Evolutionary conservation across 768 basidiomycete genomes (phyloP), one percentile per base, ranked within the genome.

Genomic region (Collybiopsis luxurians): DNA sequence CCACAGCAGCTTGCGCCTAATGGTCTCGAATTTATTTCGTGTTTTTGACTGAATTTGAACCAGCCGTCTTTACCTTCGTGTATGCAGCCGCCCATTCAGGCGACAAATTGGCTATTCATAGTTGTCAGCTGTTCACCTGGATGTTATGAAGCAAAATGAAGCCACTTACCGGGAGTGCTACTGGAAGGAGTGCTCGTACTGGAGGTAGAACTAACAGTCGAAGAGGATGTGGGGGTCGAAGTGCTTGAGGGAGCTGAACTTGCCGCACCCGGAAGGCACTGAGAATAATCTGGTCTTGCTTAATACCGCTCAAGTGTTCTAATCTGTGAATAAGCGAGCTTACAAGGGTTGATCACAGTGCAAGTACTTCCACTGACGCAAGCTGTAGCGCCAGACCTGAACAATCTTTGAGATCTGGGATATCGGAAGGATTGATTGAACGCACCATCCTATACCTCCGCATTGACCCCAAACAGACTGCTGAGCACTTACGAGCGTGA

Each of bases 61-160:
- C 15, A 4, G 17, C 36, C 2, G 21, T 23, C 13, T 51, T 23
- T 55, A 80, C 82, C 72, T 85, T 85, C 5, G 69, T 64, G 52
- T 81, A 81, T 21, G 83, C 83, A 10, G 79, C 72, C 12, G 71
- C 63, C 83, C 83, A 85, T 64, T 80, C 77, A 0, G 78, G 75
- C 2, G 81, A 78, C 46, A 77, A 64, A 49, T 75, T 76, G 5
- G 69, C 75, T 75, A 61, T 11, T 4, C 6, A 36, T 49, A 17
- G 11, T 30, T 17, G 36, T 52, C 4, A 59, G 13, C n/a, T n/a
- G 24, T 21, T 19, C 15, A 43, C 17, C 3, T 12, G 1, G 30
- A n/a, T 15, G 21, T 5, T 55, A 30, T 6, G 5, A 26, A 36
- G 17, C 28, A 47, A 28, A 44, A 11, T 45, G 17, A n/a, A 48